Base-by-base conservation (phyloP, 2,329 filamentous ascomycete genomes). In the Aureobasidium sp. region DNA sequence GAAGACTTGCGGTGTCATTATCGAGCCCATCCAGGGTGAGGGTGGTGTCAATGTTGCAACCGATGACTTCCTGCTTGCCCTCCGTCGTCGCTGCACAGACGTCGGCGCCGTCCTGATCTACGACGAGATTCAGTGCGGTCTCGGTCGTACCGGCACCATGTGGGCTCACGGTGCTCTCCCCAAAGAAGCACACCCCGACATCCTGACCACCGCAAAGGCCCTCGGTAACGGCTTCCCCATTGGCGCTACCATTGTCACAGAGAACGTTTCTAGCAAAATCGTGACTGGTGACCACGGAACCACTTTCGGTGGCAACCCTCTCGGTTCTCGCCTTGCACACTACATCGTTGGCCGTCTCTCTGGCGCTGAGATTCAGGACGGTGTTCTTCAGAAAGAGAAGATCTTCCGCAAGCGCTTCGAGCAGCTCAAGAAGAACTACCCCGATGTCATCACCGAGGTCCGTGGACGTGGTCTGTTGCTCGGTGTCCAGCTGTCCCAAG, bases 1-100 rank as follows among this genome's bases (percentile, higher is more conserved):
- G 21, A 84, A 86, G 66, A 97, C 94, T 0, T 96, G 92, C 69
- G 92, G 90, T 70, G 94, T 99, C 21, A 92, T 99, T 61, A 83
- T 99, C 47, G 94, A 99, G 79, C 94, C 94, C 9, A 96, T 99
- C 63, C 94, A 99, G 76, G 94, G 94, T 61, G 94, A 99, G 76
- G 94, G 94, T 17, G 94, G 94, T 65, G 88, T 99, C 55, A 88
- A 93, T 67, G 85, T 89, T 11, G 94, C 90, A 3, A 87, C 82
- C 0, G 84, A 88, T 3, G 89, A 90, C 65, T 99, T 97, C 74
- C 80, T 99, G 25, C 73, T 85, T 25, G 88, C 90, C 0, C 82
- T 99, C n/a, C 90, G 90, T 61, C 83, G 82, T 70, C 84, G 92
- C 62, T 96, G 92, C 74, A 87, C 86, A 60, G 87, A 90, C 67